Evolutionary conservation across 495 filamentous ascomycete genomes (phyloP).

Genomic region (Lasiosphaeris hirsuta): DNA sequence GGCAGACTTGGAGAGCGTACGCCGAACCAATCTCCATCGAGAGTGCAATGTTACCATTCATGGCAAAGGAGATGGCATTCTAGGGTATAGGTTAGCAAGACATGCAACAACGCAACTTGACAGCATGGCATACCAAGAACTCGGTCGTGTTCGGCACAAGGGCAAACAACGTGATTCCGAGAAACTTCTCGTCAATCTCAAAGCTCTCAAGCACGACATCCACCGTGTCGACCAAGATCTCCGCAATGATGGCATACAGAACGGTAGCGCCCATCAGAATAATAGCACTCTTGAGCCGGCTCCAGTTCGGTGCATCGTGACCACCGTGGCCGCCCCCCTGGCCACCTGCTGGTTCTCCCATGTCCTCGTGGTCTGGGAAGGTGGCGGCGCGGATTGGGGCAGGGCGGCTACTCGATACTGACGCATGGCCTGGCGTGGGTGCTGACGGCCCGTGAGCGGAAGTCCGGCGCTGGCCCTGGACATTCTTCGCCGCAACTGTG

Average conservation of each 20-base stretch:
- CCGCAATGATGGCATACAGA: slow-evolving; percentile 91
- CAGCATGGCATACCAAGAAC: slow-evolving; percentile 67
- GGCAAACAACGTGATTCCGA: slow-evolving; percentile 95
- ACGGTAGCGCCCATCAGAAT: slow-evolving; percentile 88
- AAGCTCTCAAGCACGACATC: slow-evolving; percentile 88
- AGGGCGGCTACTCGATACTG: slow-evolving; percentile 28
- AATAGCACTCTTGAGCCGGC: slow-evolving; percentile 80
- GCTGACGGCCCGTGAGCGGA: slow-evolving; percentile 17
- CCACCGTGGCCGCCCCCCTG: slow-evolving; percentile 55
- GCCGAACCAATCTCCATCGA: slow-evolving; percentile 99
- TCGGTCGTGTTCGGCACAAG: slow-evolving; percentile 98
- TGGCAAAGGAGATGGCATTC: slow-evolving; percentile 99
- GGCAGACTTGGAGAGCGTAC: slow-evolving; percentile 94
- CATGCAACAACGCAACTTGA: background rate
- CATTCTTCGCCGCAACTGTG: slow-evolving; percentile 80
- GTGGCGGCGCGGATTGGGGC: slow-evolving; percentile 37
- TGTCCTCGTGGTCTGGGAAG: slow-evolving; percentile 40
- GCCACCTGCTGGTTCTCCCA: slow-evolving; percentile 38
- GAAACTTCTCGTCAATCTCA: slow-evolving; percentile 94
- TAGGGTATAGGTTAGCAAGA: slow-evolving; percentile 42
- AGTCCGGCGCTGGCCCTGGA: slow-evolving; percentile 28
- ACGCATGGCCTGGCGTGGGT: slow-evolving; percentile 21
- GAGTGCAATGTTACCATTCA: slow-evolving; percentile 99
- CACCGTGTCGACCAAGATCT: slow-evolving; percentile 94
- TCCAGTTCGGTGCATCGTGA: slow-evolving; percentile 98